phyloP scores from a whole-genome alignment of 805 yeast genomes.

The Saccharomyces eubayanus region DNA sequence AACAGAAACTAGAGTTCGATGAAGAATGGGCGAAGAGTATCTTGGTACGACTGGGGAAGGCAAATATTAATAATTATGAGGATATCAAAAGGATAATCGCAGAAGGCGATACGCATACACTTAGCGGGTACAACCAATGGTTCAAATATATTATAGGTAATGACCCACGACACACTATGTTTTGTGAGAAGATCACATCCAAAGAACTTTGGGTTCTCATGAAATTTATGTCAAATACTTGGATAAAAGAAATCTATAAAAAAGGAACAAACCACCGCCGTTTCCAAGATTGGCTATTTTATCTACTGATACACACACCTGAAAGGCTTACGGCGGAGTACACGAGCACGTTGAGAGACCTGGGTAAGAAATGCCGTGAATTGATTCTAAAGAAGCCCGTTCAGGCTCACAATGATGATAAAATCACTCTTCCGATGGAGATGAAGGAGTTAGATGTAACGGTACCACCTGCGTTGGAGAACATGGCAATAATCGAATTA shows the following conservation, averaged over 20 bases:
- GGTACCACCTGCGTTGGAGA: constrained; percentile 2
- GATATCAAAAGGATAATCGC: constrained; percentile 14
- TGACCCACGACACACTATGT: constrained; percentile 21
- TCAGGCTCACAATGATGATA: background rate
- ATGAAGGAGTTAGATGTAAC: constrained; percentile 2
- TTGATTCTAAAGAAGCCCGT: background rate
- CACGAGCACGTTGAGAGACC: constrained; percentile 21
- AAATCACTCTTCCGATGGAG: constrained; percentile 1
- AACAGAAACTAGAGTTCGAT: constrained; percentile 13
- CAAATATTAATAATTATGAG: constrained; percentile 10
- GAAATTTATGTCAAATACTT: constrained; percentile 21
- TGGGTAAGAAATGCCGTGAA: constrained; percentile 23
- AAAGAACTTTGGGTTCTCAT: constrained; percentile 20
- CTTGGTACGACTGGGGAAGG: constrained; percentile 6
- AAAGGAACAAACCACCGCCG: constrained; percentile 5
- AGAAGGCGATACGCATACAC: constrained; percentile 7
- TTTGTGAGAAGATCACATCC: constrained; percentile 8
- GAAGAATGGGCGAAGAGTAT: constrained; percentile 18
- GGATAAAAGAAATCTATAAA: constrained; percentile 20
- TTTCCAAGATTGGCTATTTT: constrained; percentile 22
- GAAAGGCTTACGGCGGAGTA: constrained; percentile 18
- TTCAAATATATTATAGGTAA: constrained; percentile 18
- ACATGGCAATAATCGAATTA: constrained; percentile 12
- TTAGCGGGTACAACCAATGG: constrained; percentile 26
- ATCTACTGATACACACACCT: constrained; percentile 23